Evolutionary conservation across 78 protist genomes (phyloP).

Genomic region (Dictyostelium brefeldianum): DNA sequence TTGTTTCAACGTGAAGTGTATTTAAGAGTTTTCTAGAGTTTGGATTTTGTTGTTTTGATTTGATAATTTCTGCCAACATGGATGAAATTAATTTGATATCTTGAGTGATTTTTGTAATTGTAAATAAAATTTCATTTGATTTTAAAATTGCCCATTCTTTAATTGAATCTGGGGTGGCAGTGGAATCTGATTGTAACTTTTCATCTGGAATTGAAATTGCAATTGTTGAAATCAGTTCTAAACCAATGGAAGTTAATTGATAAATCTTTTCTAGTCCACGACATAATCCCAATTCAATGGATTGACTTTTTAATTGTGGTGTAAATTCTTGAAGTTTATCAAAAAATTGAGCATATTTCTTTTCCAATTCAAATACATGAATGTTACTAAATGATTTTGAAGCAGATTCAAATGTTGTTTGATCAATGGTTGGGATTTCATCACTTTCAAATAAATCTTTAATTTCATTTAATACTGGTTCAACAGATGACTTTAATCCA

Average conservation of each 20-base stretch:
- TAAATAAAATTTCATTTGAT: constrained; percentile 48
- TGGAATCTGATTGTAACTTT: not conserved
- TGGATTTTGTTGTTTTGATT: constrained; percentile 75
- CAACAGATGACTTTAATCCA: not conserved
- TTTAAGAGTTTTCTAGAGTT: constrained; percentile 61
- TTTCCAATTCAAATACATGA: constrained; percentile 51
- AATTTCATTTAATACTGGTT: constrained; percentile 18
- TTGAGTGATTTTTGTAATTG: constrained; percentile 37
- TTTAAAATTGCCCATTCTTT: constrained; percentile 42
- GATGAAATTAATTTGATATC: constrained; percentile 49
- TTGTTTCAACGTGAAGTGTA: constrained; percentile 47
- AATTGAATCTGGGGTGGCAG: not conserved
- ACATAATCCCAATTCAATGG: constrained; percentile 24
- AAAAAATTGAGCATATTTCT: constrained; percentile 43
- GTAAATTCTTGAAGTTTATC: constrained; percentile 53
- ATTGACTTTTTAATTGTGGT: constrained; percentile 38
- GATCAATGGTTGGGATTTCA: not conserved
- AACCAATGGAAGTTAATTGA: constrained; percentile 18
- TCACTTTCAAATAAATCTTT: constrained; percentile 55
- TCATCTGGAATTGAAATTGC: constrained; percentile 12
- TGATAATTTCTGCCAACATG: constrained; percentile 47
- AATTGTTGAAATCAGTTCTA: constrained; percentile 32
- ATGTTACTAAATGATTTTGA: not conserved
- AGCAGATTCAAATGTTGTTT: not conserved
- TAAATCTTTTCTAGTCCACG: constrained; percentile 60